Evolutionary conservation across 2,329 filamentous ascomycete species (phyloP).

Genomic region (Fusarium miscanthi): DNA sequence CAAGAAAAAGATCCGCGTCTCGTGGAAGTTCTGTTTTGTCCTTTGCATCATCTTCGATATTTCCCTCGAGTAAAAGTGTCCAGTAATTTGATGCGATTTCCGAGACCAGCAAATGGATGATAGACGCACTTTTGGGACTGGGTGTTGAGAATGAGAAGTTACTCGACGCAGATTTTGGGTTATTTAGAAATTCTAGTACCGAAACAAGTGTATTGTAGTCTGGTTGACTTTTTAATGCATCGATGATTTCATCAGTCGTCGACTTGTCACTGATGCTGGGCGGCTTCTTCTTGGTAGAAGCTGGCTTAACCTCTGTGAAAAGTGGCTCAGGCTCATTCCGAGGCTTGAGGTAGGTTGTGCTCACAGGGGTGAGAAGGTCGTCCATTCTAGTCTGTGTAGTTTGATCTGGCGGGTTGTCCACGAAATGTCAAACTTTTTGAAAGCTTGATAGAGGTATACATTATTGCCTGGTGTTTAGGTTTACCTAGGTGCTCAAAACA

Average conservation of each 20-base stretch:
- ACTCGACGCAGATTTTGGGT: conserved; percentile 30
- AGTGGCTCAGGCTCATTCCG: conserved; percentile 51
- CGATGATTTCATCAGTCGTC: conserved; percentile 64
- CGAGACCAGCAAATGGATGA: conserved; percentile 79
- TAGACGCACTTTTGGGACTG: conserved; percentile 75
- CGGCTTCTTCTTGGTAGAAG: conserved; percentile 6
- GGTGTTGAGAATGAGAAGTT: conserved; percentile 55
- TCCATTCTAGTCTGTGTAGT: conserved; percentile 58
- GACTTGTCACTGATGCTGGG: conserved; percentile 35
- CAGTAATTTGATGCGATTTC: conserved; percentile 87
- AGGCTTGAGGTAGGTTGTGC: conserved; percentile 60
- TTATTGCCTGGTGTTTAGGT: not conserved
- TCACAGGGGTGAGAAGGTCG: conserved; percentile 64
- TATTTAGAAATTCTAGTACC: conserved; percentile 63
- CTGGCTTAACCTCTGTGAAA: conserved; percentile 51
- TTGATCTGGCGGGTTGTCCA: not conserved
- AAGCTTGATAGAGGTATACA: not conserved
- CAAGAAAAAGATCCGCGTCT: conserved; percentile 65
- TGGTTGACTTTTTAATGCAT: conserved; percentile 70
- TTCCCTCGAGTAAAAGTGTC: conserved; percentile 67
- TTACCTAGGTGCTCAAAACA: not conserved
- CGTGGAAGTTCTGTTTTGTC: conserved; percentile 34
- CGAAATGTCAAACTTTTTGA: not conserved
- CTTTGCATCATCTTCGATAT: conserved; percentile 27
- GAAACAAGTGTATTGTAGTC: conserved; percentile 66